These are phyloP conservation scores for Pichia sp. DNA, from an alignment of 1,139 yeast genomes.

Conservation along the genomic window DNA sequence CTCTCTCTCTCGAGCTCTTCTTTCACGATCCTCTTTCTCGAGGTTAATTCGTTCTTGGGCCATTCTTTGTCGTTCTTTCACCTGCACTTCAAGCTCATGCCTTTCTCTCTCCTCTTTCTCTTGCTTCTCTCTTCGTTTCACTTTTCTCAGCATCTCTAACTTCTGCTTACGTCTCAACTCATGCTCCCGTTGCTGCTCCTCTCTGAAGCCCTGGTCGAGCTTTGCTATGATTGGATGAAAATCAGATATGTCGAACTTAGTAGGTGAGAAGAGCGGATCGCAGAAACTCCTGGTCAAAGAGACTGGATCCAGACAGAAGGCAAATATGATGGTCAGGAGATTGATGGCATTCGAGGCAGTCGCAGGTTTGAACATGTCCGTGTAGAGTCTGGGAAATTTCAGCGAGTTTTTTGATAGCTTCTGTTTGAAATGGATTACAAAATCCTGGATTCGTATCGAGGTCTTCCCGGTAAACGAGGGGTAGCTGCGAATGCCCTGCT, in stretches of 20 bases:
- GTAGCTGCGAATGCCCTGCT: neutral
- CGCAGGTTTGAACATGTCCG: slow-evolving; percentile 27
- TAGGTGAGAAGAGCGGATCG: slow-evolving; percentile 23
- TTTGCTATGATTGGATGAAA: slow-evolving; percentile 24
- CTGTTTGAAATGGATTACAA: slow-evolving; percentile 26
- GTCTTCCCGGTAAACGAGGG: slow-evolving; percentile 23
- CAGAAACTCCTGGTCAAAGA: slow-evolving; percentile 22
- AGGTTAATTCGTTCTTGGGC: slow-evolving; percentile 1
- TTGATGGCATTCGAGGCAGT: slow-evolving; percentile 30
- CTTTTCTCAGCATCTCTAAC: neutral
- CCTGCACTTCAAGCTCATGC: neutral
- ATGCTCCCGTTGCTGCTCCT: neutral
- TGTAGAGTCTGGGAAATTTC: slow-evolving; percentile 24
- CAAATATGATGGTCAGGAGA: slow-evolving; percentile 29
- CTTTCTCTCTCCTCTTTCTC: neutral
- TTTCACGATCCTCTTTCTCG: neutral
- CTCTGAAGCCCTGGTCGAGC: slow-evolving; percentile 20
- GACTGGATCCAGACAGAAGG: slow-evolving; percentile 27
- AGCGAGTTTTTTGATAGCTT: slow-evolving; percentile 27
- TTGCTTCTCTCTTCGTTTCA: neutral
- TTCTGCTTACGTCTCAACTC: neutral
- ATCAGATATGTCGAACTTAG: slow-evolving; percentile 28
- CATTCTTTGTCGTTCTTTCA: neutral
- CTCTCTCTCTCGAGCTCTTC: neutral
- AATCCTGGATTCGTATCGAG: slow-evolving; percentile 25